phyloP scores from a whole-genome alignment of 2,329 filamentous ascomycete species.

The Cephalotrichum gorgonifer region DNA sequence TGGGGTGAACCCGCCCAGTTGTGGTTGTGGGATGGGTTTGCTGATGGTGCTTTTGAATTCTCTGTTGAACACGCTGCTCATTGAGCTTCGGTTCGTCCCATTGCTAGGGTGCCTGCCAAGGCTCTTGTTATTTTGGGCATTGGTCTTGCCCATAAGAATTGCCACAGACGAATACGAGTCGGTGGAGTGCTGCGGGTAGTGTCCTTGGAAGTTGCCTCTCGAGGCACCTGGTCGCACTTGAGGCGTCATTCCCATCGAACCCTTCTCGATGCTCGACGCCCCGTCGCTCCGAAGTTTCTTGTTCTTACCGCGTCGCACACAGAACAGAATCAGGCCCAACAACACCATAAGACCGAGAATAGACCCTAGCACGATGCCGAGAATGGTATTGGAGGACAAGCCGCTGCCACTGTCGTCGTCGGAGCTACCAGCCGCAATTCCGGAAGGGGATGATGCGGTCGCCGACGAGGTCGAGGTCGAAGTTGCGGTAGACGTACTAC shows the following conservation, averaged over 20 bases:
- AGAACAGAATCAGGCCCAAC: conserved; percentile 61
- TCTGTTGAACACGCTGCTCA: conserved; percentile 48
- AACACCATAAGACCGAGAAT: conserved; percentile 64
- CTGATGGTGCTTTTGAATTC: conserved; percentile 53
- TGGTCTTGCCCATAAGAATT: conserved; percentile 47
- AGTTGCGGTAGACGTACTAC: conserved; percentile 15
- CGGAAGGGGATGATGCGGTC: conserved; percentile 13
- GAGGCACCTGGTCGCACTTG: background rate
- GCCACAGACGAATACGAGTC: conserved; percentile 54
- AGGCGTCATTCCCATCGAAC: conserved; percentile 25
- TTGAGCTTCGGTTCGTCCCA: conserved; percentile 36
- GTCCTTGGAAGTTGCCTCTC: conserved; percentile 32
- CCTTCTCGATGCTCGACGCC: conserved; percentile 40
- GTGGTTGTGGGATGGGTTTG: conserved; percentile 43
- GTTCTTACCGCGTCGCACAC: conserved; percentile 44
- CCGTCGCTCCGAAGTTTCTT: background rate
- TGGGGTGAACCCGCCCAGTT: background rate
- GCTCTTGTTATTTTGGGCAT: conserved; percentile 12
- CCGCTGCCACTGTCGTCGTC: conserved; percentile 11
- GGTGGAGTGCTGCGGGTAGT: conserved; percentile 41
- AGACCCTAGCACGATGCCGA: conserved; percentile 76
- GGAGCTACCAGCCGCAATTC: background rate
- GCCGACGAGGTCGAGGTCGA: conserved; percentile 16
- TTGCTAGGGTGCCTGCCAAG: conserved; percentile 45
- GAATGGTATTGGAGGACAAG: conserved; percentile 49